These are phyloP conservation scores for Sordaria brevicollis DNA, from an alignment of 495 filamentous ascomycete genomes.

Conservation along the genomic window DNA sequence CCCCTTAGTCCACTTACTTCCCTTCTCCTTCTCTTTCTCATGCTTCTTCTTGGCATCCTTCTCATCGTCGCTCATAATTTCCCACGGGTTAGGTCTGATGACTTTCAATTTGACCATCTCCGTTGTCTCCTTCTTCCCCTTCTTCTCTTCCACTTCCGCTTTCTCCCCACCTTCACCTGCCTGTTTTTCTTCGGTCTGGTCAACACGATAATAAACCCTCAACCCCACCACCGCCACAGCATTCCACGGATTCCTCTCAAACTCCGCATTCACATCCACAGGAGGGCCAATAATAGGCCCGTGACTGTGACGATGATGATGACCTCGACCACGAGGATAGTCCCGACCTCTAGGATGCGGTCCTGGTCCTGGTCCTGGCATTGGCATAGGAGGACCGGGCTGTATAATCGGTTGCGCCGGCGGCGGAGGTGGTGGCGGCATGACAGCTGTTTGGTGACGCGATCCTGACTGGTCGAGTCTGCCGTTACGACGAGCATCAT, in stretches of 20 bases:
- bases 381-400: neutral
- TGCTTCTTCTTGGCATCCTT: conserved; percentile 7
- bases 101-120: conserved; percentile 35
- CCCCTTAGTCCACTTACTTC: conserved; percentile 21
- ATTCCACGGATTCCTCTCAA: conserved; percentile 66
- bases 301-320: neutral
- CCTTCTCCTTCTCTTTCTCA: conserved; percentile 4
- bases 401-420: no score
- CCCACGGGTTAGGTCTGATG: conserved; percentile 26
- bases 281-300: neutral
- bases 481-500: neutral
- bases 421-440: neutral
- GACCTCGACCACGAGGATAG: neutral
- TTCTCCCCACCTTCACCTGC: conserved; percentile 28
- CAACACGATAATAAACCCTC: conserved; percentile 56
- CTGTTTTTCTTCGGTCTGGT: no score
- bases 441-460: neutral
- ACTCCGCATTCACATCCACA: conserved; percentile 23
- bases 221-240: conserved; percentile 73
- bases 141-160: neutral
- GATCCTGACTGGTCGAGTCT: neutral
- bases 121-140: conserved; percentile 26
- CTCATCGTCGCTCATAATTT: conserved; percentile 11
- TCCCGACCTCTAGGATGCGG: conserved; percentile 4
- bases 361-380: neutral